Base-by-base conservation (phyloP, 768 basidiomycete genomes). In the Boletus rufocinnamomeus region DNA sequence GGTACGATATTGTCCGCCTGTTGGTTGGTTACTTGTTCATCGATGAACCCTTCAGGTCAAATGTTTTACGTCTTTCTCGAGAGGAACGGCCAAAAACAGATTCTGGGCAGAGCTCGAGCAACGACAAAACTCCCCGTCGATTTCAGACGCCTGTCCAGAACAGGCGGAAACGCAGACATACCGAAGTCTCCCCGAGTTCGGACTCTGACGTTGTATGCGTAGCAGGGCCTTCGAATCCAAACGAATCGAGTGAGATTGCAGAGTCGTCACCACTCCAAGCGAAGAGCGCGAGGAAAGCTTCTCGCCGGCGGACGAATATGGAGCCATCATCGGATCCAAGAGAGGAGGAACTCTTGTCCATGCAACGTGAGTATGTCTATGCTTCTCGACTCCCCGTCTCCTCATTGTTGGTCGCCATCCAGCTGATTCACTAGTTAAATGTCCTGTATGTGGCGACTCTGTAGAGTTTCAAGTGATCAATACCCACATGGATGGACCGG, bases 401-500 rank as follows among this genome's bases (percentile, higher is more conserved):
- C 56, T 62, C 34, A 62, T 37, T 16, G 6, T 47, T 34, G 51
- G 38, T 40, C 23, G 28, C 52, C 54, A 27, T 62, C 32, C 60
- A 83, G 79, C 74, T 11, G 49, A 60, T 50, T 56, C 60, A 32
- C 45, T 77, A 9, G 81, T 89, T 1, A 46, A 69, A 3, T 93
- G 91, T 66, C 91, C 91, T 10, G 58, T 89, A 52, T 93, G 91
- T 62, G 62, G 70, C 17, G 75, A 73, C 45, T 63, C 56, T 11
- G 77, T 89, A 25, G 75, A 72, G 23, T 78, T 77, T 35, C 72
- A 76, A 16, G 68, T 61, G 11, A 84, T 92, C 56, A 88, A 91
- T 59, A 54, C 61, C 7, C 91, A 93, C 66, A 79, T 93, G 57
- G 89, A 92, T 59, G 66, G 69, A 45, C 79, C 78, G 44, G 76